Evolutionary conservation across 768 basidiomycete genomes (phyloP).

Genomic region (Leccinum imitatum): DNA sequence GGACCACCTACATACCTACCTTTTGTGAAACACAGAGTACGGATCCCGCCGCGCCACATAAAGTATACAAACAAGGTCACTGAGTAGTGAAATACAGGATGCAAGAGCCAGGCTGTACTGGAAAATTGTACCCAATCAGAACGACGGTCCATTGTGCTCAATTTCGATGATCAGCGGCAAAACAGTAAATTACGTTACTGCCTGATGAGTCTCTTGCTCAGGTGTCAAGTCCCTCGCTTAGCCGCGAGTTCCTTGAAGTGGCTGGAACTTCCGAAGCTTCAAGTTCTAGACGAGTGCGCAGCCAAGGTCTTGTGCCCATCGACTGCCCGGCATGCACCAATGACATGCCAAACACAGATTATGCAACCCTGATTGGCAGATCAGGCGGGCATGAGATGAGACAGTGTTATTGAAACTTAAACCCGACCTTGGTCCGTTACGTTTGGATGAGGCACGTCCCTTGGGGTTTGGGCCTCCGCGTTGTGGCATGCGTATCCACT

Average conservation of each 20-base stretch:
- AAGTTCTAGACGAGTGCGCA: not conserved
- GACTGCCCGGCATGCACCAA: not conserved
- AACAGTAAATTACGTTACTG: not conserved
- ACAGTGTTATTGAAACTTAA: not conserved
- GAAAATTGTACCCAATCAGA: not conserved
- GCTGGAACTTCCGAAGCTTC: not conserved
- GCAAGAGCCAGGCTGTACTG: not conserved
- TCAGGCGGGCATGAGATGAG: not conserved
- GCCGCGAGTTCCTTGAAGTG: too few species aligned
- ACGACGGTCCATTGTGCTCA: not conserved
- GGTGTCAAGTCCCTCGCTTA: not conserved
- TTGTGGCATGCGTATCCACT: not conserved
- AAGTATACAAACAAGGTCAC: too few species aligned
- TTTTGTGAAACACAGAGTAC: not conserved
- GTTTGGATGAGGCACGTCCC: not conserved
- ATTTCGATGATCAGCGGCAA: not conserved
- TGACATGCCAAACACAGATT: not conserved
- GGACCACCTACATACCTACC: too few species aligned
- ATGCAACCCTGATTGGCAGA: not conserved
- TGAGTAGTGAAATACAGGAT: not conserved
- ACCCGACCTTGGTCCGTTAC: not conserved
- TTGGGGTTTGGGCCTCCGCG: not conserved
- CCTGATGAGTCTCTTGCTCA: not conserved
- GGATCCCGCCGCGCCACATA: not conserved
- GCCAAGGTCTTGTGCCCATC: not conserved